Conservation (phyloP, 768 basidiomycete genomes). For the Kwoniella europaea region DNA sequence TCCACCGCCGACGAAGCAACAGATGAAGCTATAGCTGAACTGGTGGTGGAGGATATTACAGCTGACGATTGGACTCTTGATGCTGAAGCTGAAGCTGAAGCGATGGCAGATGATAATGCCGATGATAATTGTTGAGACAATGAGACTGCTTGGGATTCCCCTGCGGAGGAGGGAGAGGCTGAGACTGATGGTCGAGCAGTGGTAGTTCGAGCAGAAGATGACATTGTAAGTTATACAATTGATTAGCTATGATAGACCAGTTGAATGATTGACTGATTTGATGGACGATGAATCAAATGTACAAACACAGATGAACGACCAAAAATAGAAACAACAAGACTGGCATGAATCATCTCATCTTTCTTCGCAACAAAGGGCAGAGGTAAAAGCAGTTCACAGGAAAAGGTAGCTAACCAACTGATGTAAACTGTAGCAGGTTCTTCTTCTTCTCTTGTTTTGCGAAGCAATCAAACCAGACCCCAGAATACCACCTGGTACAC, state of each 20-base stretch:
- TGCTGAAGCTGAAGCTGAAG: conserved; percentile 20
- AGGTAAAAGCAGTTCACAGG: background rate
- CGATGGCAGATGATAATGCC: conserved; percentile 15
- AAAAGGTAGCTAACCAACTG: background rate
- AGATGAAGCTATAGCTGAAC: conserved; percentile 17
- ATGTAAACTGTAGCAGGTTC: background rate
- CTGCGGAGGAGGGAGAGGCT: conserved; percentile 1
- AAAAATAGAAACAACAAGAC: background rate
- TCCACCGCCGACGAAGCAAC: conserved; percentile 5
- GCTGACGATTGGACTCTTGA: conserved; percentile 22
- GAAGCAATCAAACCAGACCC: background rate
- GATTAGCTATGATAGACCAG: background rate
- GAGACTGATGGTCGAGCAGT: conserved; percentile 7
- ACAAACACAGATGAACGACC: background rate
- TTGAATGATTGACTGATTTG: background rate
- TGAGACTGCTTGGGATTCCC: conserved; percentile 9
- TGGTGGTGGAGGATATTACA: conserved; percentile 13
- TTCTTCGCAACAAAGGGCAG: background rate
- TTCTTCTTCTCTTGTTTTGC: background rate
- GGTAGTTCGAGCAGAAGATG: conserved; percentile 9
- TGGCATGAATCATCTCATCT: too few relatives aligned
- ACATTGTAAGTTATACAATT: background rate
- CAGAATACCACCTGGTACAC: background rate
- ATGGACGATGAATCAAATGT: background rate
- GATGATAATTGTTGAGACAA: conserved; percentile 16